These are phyloP conservation scores for Starmerella kuoi DNA, from an alignment of 805 yeast genomes.

Conservation along the genomic window DNA sequence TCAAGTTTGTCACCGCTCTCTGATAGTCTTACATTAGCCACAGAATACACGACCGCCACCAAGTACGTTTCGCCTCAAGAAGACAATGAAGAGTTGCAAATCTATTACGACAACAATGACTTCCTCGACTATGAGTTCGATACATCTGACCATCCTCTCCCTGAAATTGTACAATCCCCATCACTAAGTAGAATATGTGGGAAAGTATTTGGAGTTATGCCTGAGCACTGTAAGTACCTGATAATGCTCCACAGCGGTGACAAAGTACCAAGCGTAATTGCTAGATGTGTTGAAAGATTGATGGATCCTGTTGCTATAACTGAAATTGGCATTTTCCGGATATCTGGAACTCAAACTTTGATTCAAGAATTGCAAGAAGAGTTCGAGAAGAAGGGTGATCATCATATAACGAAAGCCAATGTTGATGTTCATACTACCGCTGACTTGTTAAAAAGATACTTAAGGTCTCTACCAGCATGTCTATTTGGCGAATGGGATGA, in stretches of 20 bases:
- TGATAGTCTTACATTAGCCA: background rate
- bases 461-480: constrained; percentile 62
- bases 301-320: constrained; percentile 55
- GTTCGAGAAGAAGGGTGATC: constrained; percentile 30
- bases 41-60: background rate
- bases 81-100: background rate
- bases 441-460: constrained; percentile 69
- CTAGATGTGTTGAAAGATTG: constrained; percentile 59
- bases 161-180: background rate
- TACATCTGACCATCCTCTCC: background rate
- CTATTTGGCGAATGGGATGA: constrained; percentile 29
- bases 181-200: background rate
- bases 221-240: constrained; percentile 34
- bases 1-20: background rate
- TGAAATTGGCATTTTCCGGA: constrained; percentile 83
- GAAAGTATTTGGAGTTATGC: constrained; percentile 10
- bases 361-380: constrained; percentile 59
- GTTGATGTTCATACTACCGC: constrained; percentile 75
- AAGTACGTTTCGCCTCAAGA: background rate
- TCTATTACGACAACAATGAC: background rate
- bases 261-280: constrained; percentile 62
- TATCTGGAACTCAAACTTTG: constrained; percentile 56
- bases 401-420: constrained; percentile 16
- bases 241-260: constrained; percentile 42
- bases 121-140: background rate